A percentile compares a stretch with the other conserved stretches of the same genome.
These are phyloP conservation scores for Cynanchum wilfordii DNA, from an alignment of 257 asterid species.

Conservation along the genomic window DNA sequence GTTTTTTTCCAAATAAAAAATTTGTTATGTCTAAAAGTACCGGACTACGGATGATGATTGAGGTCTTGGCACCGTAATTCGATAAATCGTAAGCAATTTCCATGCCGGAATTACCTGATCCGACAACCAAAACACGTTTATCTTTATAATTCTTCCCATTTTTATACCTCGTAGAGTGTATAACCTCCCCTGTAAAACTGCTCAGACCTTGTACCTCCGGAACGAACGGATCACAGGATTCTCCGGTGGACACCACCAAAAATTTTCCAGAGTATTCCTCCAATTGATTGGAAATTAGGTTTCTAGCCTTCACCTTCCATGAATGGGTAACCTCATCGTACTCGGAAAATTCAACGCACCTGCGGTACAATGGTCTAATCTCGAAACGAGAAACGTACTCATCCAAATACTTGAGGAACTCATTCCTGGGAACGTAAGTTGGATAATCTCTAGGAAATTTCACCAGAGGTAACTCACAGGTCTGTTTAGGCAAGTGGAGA, in stretches of 20 bases:
- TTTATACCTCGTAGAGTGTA: conserved; percentile 58
- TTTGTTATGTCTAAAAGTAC: conserved; percentile 20
- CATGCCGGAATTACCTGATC: conserved; percentile 89
- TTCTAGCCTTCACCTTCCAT: conserved; percentile 49
- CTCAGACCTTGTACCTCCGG: conserved; percentile 51
- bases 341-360: conserved; percentile 43
- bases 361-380: conserved; percentile 32
- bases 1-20: too few relatives aligned
- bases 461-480: conserved; percentile 46
- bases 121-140: conserved; percentile 58
- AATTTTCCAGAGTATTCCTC: conserved; percentile 47
- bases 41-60: conserved; percentile 71
- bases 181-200: conserved; percentile 42
- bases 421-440: conserved; percentile 28
- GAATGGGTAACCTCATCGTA: conserved; percentile 24
- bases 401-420: conserved; percentile 43
- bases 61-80: conserved; percentile 49
- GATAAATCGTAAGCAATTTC: conserved; percentile 78
- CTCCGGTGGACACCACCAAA: conserved; percentile 74
- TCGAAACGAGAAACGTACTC: conserved; percentile 48
- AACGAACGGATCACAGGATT: conserved; percentile 40
- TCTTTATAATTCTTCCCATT: conserved; percentile 40
- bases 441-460: conserved; percentile 47
- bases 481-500: conserved; percentile 59
- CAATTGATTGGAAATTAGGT: conserved; percentile 19